Percentiles rank a stretch among this genome's conserved stretches.
Conservation (phyloP, 2,329 filamentous ascomycete species). For the Diaporthe longicolla region DNA sequence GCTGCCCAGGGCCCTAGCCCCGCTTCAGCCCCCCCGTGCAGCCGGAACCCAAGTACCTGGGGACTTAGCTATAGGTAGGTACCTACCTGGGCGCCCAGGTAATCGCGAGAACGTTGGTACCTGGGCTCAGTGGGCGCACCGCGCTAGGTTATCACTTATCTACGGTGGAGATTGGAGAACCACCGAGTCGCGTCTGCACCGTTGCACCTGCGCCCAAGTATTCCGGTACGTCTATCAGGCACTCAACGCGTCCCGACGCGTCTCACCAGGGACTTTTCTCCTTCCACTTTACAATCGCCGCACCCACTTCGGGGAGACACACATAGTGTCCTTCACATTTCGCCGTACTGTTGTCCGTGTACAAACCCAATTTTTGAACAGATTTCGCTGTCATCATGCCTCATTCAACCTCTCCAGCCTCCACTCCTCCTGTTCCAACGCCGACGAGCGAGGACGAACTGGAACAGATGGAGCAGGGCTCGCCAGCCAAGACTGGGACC, state of each 20-base stretch:
- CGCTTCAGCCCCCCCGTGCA: not conserved
- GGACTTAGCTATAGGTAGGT: too few species aligned
- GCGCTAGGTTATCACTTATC: not conserved
- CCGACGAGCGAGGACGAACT: constrained; percentile 40
- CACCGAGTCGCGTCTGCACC: not conserved
- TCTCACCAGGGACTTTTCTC: constrained; percentile 24
- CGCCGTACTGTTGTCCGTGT: not conserved
- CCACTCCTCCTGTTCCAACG: constrained; percentile 44
- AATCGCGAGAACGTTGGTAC: too few species aligned
- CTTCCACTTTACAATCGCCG: not conserved
- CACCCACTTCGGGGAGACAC: constrained; percentile 5
- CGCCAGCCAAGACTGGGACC: constrained; percentile 51
- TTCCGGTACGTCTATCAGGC: not conserved
- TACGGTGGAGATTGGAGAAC: too few species aligned
- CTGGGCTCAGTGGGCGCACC: too few species aligned
- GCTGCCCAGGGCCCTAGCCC: not conserved
- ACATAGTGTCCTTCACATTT: not conserved
- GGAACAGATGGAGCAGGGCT: constrained; percentile 47
- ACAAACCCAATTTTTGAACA: not conserved
- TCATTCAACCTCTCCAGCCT: constrained; percentile 57
- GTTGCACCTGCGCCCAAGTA: not conserved
- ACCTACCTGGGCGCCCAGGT: too few species aligned
- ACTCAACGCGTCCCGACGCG: constrained; percentile 36
- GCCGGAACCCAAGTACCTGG: too few species aligned
- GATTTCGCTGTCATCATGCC: constrained; percentile 54